Evolutionary conservation across 495 filamentous ascomycete genomes (phyloP).

Genomic region (Xylaria sp.): DNA sequence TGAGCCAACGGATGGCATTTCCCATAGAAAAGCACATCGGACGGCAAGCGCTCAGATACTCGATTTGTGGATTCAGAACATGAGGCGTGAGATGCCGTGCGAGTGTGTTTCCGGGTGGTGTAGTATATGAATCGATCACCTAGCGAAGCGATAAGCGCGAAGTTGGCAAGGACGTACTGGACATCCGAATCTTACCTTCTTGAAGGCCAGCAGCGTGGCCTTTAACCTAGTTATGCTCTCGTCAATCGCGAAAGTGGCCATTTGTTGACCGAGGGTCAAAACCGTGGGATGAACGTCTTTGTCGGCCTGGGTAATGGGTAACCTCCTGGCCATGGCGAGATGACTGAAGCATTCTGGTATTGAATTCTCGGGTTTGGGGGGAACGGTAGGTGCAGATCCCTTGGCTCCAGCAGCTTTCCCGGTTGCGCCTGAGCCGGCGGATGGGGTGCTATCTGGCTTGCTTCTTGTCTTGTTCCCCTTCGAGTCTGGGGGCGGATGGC

Average conservation of each 20-base stretch:
- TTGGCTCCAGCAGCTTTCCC: slow-evolving; percentile 39
- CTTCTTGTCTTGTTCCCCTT: slow-evolving; percentile 53
- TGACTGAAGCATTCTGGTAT: slow-evolving; percentile 79
- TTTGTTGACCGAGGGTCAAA: slow-evolving; percentile 84
- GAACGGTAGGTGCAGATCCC: slow-evolving; percentile 48
- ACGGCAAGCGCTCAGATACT: slow-evolving; percentile 88
- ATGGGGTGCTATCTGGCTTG: slow-evolving; percentile 55
- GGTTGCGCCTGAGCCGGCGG: slow-evolving; percentile 40
- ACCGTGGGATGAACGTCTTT: slow-evolving; percentile 93
- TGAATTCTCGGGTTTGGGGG: slow-evolving; percentile 72
- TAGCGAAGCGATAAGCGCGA: slow-evolving; percentile 40
- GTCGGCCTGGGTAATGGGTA: slow-evolving; percentile 73
- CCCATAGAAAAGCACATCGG: slow-evolving; percentile 94
- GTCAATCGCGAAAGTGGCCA: slow-evolving; percentile 86
- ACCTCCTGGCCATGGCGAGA: slow-evolving; percentile 77
- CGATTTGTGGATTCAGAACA: slow-evolving; percentile 90
- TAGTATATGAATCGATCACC: slow-evolving; percentile 92
- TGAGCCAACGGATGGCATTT: slow-evolving; percentile 93
- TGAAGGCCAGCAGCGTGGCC: slow-evolving; percentile 86
- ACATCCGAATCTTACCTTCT: slow-evolving; percentile 66
- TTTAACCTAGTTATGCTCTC: slow-evolving; percentile 90
- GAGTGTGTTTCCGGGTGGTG: slow-evolving; percentile 80
- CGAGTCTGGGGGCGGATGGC: slow-evolving; percentile 41
- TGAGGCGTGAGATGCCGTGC: slow-evolving; percentile 92
- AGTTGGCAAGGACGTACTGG: neutral